phyloP scores from a whole-genome alignment of 2,329 filamentous ascomycete species.

The Aulographum hederae region DNA sequence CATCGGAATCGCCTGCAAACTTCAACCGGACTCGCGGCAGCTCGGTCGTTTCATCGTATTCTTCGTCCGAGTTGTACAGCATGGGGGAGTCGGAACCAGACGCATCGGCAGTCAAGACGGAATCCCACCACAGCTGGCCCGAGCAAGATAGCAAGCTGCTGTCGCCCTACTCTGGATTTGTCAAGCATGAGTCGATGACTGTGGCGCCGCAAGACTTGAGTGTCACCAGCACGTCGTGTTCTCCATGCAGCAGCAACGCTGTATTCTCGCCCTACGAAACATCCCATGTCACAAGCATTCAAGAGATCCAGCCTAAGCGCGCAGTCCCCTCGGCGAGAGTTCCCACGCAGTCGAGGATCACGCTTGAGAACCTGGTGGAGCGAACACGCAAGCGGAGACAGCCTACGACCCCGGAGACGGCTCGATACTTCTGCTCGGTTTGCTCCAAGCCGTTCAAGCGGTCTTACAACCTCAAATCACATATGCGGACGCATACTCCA shows the following conservation, averaged over 20 bases:
- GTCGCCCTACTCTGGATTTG: neutral
- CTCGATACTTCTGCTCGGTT: constrained; percentile 52
- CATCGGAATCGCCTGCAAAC: neutral
- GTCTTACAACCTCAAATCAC: constrained; percentile 73
- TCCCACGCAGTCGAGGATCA: constrained; percentile 7
- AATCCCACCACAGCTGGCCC: neutral
- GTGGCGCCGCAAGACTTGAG: neutral
- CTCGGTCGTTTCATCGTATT: neutral
- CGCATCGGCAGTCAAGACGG: neutral
- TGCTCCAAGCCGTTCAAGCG: constrained; percentile 69
- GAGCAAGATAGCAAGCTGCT: neutral
- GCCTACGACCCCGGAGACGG: constrained; percentile 45
- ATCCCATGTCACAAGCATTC: neutral
- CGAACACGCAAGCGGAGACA: constrained; percentile 6
- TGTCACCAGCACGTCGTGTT: neutral
- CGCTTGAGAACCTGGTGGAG: constrained; percentile 4
- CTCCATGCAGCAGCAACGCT: neutral
- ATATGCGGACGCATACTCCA: constrained; percentile 69
- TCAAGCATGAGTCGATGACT: neutral
- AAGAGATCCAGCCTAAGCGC: neutral
- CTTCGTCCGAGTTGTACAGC: neutral
- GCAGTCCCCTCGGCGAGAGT: neutral
- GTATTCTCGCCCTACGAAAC: neutral
- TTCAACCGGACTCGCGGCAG: neutral
- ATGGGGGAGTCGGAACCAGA: neutral